These are phyloP conservation scores for Phaeosphaeria sp. DNA, from an alignment of 2,329 filamentous ascomycete genomes.

Conservation along the genomic window DNA sequence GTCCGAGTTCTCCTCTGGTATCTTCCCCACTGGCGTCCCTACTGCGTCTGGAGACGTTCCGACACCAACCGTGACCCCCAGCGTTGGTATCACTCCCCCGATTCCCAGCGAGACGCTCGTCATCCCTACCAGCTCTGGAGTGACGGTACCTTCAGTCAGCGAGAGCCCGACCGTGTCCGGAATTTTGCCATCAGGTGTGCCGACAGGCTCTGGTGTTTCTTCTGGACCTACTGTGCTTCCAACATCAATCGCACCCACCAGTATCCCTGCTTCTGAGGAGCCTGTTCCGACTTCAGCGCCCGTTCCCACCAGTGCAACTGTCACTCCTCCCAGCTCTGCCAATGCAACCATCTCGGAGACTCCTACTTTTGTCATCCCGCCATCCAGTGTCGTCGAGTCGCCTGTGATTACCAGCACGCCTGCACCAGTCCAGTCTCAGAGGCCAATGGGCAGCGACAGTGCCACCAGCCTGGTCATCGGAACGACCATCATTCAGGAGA, in stretches of 20 bases:
- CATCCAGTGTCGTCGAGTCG: slow-evolving; percentile 3
- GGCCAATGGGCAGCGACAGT: slow-evolving; percentile 55
- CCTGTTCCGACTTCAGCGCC: slow-evolving; percentile 11
- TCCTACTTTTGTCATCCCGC: slow-evolving; percentile 7
- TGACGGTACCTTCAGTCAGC: not conserved
- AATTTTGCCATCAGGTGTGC: slow-evolving; percentile 1
- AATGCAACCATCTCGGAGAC: slow-evolving; percentile 18
- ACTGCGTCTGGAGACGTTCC: not conserved
- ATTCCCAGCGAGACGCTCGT: slow-evolving; percentile 2
- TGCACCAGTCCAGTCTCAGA: slow-evolving; percentile 50
- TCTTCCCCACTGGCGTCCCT: slow-evolving; percentile 5
- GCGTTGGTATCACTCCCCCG: slow-evolving; percentile 10
- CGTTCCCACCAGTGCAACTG: slow-evolving; percentile 12
- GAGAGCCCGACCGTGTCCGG: slow-evolving; percentile 4
- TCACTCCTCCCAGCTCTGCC: slow-evolving; percentile 10
- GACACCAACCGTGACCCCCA: not conserved
- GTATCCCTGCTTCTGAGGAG: slow-evolving; percentile 26
- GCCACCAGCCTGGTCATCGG: slow-evolving; percentile 60
- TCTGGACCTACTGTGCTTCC: slow-evolving; percentile 1
- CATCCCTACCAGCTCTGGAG: not conserved
- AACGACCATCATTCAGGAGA: slow-evolving; percentile 67
- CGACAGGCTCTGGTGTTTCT: slow-evolving; percentile 9
- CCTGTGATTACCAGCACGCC: slow-evolving; percentile 21
- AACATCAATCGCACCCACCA: slow-evolving; percentile 12
- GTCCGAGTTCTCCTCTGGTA: slow-evolving; percentile 9